phyloP scores from a whole-genome alignment of 2,329 filamentous ascomycete genomes.

The Colletotrichum euphorbiae region DNA sequence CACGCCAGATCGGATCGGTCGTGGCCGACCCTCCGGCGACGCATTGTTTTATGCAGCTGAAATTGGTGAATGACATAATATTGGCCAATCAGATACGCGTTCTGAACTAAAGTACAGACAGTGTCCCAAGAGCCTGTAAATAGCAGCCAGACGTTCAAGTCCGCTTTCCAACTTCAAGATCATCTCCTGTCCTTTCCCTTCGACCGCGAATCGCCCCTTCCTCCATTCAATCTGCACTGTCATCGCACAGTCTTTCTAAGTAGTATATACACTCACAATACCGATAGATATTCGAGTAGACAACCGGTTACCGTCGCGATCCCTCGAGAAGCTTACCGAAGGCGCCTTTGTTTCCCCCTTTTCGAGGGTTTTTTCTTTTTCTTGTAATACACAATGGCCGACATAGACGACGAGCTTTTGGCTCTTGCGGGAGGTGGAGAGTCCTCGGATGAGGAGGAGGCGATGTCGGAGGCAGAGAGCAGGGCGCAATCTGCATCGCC shows the following conservation, averaged over 20 bases:
- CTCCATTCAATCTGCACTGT: background rate
- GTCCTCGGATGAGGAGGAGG: constrained; percentile 70
- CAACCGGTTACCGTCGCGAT: constrained; percentile 6
- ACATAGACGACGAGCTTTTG: constrained; percentile 93
- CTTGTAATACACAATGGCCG: constrained; percentile 72
- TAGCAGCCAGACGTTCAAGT: constrained; percentile 30
- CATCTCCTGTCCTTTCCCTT: constrained; percentile 9
- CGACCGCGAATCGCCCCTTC: background rate
- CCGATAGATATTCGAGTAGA: constrained; percentile 4
- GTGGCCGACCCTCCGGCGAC: constrained; percentile 24
- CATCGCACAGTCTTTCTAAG: background rate
- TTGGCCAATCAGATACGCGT: constrained; percentile 36
- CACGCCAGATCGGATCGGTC: constrained; percentile 26
- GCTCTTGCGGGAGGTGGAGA: constrained; percentile 86
- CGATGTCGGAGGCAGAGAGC: constrained; percentile 63
- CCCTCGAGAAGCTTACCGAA: background rate
- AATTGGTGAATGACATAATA: constrained; percentile 42
- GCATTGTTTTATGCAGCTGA: constrained; percentile 20
- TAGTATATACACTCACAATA: background rate
- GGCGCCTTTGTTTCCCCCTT: background rate
- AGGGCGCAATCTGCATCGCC: constrained; percentile 67
- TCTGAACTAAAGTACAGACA: constrained; percentile 14
- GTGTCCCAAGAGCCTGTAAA: constrained; percentile 33
- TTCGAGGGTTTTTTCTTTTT: constrained; percentile 22
- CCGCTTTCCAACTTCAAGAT: constrained; percentile 14